A percentile compares a stretch with the other conserved stretches of the same genome.
phyloP scores from a whole-genome alignment of 768 basidiomycete species.

The Tephrocybe rancida region DNA sequence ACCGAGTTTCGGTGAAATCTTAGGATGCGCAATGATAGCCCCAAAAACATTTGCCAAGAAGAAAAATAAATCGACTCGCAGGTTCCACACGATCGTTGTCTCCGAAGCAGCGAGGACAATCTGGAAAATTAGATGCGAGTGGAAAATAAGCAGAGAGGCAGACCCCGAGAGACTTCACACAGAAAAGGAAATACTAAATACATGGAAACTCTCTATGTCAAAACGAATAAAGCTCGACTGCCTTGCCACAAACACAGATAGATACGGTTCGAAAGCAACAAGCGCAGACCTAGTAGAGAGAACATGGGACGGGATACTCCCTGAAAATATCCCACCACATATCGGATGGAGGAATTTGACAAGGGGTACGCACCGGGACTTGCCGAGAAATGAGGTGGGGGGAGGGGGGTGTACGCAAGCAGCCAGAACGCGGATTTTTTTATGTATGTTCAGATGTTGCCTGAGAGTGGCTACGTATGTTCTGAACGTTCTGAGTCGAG shows the following conservation, averaged over 20 bases:
- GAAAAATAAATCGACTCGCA: neutral
- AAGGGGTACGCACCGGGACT: too few relatives aligned
- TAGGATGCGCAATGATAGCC: constrained; percentile 16
- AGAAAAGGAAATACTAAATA: neutral
- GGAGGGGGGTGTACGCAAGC: too few relatives aligned
- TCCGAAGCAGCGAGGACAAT: constrained; percentile 30
- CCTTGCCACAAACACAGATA: neutral
- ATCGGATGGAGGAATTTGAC: too few relatives aligned
- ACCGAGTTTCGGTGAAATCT: constrained; percentile 16
- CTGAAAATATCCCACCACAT: too few relatives aligned
- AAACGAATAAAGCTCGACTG: neutral
- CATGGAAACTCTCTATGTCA: neutral
- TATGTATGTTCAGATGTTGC: too few relatives aligned
- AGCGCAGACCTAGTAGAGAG: neutral
- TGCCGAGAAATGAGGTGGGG: too few relatives aligned
- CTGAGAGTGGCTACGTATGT: too few relatives aligned
- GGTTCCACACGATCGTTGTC: constrained; percentile 25
- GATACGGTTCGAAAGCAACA: neutral
- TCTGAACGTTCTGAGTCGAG: too few relatives aligned
- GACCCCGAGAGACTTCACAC: constrained; percentile 1
- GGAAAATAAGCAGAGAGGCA: constrained; percentile 20
- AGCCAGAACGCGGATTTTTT: too few relatives aligned
- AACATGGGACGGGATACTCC: neutral
- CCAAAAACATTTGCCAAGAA: neutral
- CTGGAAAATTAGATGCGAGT: constrained; percentile 29